Base-by-base conservation (phyloP, 257 asterid species). In the Plantago major region DNA sequence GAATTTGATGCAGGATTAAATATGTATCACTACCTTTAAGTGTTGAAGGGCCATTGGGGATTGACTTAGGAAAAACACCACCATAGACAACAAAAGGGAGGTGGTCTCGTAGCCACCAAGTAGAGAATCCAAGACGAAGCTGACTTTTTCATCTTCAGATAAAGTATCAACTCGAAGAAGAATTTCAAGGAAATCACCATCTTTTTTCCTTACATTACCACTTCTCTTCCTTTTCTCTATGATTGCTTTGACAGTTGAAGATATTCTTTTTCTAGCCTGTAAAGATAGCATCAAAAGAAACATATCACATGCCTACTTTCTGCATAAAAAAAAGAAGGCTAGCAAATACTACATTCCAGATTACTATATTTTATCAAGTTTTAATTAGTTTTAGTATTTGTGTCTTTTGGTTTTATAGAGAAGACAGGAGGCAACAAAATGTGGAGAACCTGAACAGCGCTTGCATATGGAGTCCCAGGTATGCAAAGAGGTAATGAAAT, bases 221-320 rank as follows among this genome's bases (percentile, higher is more conserved):
- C 30, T 17, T 55, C 73, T 66, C 65, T 84, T 80, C 74, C 91
- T 86, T 71, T 81, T 83, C 73, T 84, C 92, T 72, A 86, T 84
- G 72, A 86, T 86, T 86, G 89, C 80, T 77, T 81, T 81, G 70
- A 86, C 86, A 79, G 72, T 83, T 18, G 89, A 78, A 55, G 81
- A 79, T 81, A 86, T 86, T 83, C 95, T 86, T 28, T 71, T 71
- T 78, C 95, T 86, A 83, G 95, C 95, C 95, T 86, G 95, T 83
- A 83, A 86, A 86, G 92, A 79, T 51, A 61, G 47, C 60, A 50
- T 52, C 28, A 52, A 42, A 64, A 73, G 46, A 68, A 63, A 60
- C 60, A 62, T 42, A 65, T 59, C 90, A 77, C 83, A 79, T 83
- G 88, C 74, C 68, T 63, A 30, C 56, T 52, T 56, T 58, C 17